These are phyloP conservation scores for Tylopilus subfusipes DNA, from an alignment of 768 basidiomycete genomes.

Conservation along the genomic window DNA sequence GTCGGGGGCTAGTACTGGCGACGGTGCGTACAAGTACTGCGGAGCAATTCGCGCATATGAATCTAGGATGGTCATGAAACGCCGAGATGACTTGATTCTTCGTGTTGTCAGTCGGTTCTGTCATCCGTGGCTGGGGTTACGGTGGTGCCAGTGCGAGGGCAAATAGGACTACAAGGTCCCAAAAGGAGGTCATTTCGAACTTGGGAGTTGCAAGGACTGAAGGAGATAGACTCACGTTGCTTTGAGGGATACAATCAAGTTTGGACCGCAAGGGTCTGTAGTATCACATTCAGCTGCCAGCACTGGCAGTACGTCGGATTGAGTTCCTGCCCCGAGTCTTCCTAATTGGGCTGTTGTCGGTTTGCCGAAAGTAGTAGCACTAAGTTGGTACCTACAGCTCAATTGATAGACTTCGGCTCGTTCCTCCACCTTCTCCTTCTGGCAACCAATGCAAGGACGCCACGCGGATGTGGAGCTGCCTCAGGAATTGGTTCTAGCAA, in stretches of 20 bases:
- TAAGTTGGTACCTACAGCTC: neutral
- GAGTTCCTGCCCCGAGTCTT: conserved; percentile 1
- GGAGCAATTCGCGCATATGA: conserved; percentile 65
- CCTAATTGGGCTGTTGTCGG: conserved; percentile 7
- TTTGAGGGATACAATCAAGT: neutral
- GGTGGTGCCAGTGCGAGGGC: too few species aligned
- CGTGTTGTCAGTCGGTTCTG: conserved; percentile 39
- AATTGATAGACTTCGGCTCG: neutral
- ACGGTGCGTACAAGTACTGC: conserved; percentile 57
- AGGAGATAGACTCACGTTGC: conserved; percentile 7
- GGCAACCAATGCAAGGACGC: conserved; percentile 20
- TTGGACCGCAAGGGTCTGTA: neutral
- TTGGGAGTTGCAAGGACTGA: neutral
- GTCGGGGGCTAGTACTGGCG: neutral
- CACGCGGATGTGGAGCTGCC: conserved; percentile 48
- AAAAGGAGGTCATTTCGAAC: conserved; percentile 18
- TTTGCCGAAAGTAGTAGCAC: neutral
- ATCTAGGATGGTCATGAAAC: conserved; percentile 65
- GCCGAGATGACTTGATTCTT: conserved; percentile 55
- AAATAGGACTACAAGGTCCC: conserved; percentile 21
- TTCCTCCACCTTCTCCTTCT: neutral
- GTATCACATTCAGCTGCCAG: neutral
- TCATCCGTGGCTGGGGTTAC: conserved; percentile 13
- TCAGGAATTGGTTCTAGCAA: conserved; percentile 62
- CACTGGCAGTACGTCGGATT: too few species aligned